Conservation (phyloP, 2,329 filamentous ascomycete genomes). For the Periconia macrospinosa region DNA sequence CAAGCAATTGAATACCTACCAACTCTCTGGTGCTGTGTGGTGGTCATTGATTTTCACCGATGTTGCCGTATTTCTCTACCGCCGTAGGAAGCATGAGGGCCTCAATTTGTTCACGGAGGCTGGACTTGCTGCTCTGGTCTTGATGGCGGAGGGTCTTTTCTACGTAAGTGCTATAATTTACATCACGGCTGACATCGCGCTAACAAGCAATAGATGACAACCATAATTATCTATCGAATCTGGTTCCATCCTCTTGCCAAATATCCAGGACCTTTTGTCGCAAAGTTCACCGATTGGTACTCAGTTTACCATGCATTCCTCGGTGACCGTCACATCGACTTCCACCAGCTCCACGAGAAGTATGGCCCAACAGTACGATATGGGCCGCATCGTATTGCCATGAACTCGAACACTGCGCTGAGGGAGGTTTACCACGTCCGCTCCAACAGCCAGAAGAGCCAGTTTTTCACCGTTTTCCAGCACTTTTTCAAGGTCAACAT, state of each 20-base stretch:
- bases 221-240: slow-evolving; percentile 1
- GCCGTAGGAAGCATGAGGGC: too few species aligned
- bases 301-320: slow-evolving; percentile 66
- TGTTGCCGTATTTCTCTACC: too few species aligned
- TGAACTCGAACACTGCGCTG: slow-evolving; percentile 63
- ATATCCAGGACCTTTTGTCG: slow-evolving; percentile 39
- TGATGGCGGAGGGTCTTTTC: neutral
- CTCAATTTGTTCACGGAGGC: too few species aligned
- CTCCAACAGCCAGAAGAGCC: neutral
- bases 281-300: slow-evolving; percentile 13
- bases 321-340: slow-evolving; percentile 71
- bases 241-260: slow-evolving; percentile 37
- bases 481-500: slow-evolving; percentile 20
- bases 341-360: slow-evolving; percentile 67
- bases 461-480: neutral
- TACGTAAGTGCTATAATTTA: neutral
- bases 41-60: too few species aligned
- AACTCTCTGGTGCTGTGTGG: too few species aligned
- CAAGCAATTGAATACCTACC: too few species aligned
- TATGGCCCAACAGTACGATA: slow-evolving; percentile 72
- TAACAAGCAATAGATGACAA: neutral
- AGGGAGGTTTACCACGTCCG: slow-evolving; percentile 1
- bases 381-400: slow-evolving; percentile 71
- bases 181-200: neutral
- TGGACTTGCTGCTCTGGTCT: too few species aligned